Evolutionary conservation across 176 grass and related monocot species (phyloP), one percentile per base, ranked within the genome.

Genomic region (Pontederia crassipes): DNA sequence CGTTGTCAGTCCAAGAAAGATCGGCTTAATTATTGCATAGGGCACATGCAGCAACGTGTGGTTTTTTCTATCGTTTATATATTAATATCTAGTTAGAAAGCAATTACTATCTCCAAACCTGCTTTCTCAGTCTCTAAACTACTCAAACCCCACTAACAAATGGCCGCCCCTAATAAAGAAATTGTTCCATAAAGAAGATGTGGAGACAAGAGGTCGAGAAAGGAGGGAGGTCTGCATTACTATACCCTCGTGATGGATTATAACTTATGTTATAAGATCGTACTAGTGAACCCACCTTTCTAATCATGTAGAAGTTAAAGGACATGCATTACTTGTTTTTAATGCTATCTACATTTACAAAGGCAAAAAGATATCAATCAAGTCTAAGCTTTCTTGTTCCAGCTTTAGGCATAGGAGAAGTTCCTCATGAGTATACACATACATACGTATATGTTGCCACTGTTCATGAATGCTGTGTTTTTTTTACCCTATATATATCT

Each of bases 1-100:
- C 5, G 17, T 46, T 8, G 58, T 70, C 55, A 63, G 57, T 45
- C 11, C 72, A 45, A 46, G 45, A 60, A 73, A 65, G 12, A 66
- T 62, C 58, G 26, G 55, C 55, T 46, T 68, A 57, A 40, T 40
- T 40, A 7, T 72, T 35, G 46, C 35, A 49, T 24, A 24, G 20
- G 20, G 20, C 20, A 24, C 20, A 24, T 24, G 20, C 17, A 56
- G 45, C 61, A 64, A 64, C 61, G 61, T 64, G 46, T 49, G 61
- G 61, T 64, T 64, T 64, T n/a, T 45, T 49, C 61, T 18, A 12
- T 49, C n/a, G 17, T 26, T 20, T 48, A 24, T 24, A 49, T 64
- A 49, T 26, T 12, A 9, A 24, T 64, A 20, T 20, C 17, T 49
- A 20, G 6, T 12, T 12, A 3, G 17, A 59, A 58, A 27, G 28